Evolutionary conservation across 164 flowering plant genomes (phyloP).

Genomic region (Warburgia ugandensis): DNA sequence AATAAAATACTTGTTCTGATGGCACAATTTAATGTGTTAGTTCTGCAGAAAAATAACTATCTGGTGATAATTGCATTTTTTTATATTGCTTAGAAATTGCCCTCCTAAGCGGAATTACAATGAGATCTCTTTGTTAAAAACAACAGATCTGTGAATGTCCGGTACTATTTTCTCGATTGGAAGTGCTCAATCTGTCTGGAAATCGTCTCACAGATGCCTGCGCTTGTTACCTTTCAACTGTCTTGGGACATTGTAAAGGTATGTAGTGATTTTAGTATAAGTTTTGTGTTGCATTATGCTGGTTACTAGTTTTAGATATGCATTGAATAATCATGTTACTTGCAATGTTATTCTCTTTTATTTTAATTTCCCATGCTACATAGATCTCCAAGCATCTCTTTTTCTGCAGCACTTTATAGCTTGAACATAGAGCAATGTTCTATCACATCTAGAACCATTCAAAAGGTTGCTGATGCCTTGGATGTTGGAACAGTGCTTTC

Average conservation of each 20-base stretch:
- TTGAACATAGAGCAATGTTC: constrained; percentile 78
- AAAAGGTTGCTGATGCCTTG: constrained; percentile 74
- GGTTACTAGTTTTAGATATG: background rate
- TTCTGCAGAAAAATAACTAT: too few relatives aligned
- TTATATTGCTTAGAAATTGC: too few relatives aligned
- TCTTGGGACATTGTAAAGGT: constrained; percentile 80
- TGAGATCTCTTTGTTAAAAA: constrained; percentile 4
- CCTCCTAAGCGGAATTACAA: background rate
- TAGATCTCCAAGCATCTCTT: too few relatives aligned
- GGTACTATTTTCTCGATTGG: constrained; percentile 67
- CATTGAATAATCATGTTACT: too few relatives aligned
- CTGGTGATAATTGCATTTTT: too few relatives aligned
- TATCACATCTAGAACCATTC: constrained; percentile 88
- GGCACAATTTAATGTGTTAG: too few relatives aligned
- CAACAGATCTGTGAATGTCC: constrained; percentile 90
- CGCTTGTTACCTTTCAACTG: constrained; percentile 73
- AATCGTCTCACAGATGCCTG: constrained; percentile 95
- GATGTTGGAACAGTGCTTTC: constrained; percentile 51
- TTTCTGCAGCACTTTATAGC: constrained; percentile 62
- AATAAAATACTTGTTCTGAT: too few relatives aligned
- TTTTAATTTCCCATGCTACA: too few relatives aligned
- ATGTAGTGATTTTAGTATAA: background rate
- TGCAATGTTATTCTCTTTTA: too few relatives aligned
- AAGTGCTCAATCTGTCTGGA: constrained; percentile 87
- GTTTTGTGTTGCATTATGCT: background rate